Conservation (phyloP, 2,329 filamentous ascomycete genomes). For the Fusarium setosum region DNA sequence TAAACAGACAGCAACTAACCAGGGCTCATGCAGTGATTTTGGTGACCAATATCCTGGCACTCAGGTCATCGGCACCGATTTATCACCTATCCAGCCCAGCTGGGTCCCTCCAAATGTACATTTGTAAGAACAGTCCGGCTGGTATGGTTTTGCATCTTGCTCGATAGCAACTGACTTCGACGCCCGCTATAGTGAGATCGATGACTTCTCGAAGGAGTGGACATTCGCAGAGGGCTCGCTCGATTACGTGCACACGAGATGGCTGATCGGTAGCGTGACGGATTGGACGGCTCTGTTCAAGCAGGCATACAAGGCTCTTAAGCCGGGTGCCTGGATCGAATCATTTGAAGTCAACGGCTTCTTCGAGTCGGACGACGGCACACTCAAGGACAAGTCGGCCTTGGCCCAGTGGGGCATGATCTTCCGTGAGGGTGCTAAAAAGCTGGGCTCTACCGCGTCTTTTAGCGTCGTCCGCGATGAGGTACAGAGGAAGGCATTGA, state of each 20-base stretch:
- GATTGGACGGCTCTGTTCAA: slow-evolving; percentile 15
- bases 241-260: slow-evolving; percentile 21
- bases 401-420: slow-evolving; percentile 49
- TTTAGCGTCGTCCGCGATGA: slow-evolving; percentile 47
- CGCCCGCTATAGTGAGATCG: slow-evolving; percentile 64
- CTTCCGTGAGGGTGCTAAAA: slow-evolving; percentile 48
- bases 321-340: slow-evolving; percentile 57
- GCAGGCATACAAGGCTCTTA: slow-evolving; percentile 49
- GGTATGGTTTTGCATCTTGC: too few species aligned
- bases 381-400: slow-evolving; percentile 37
- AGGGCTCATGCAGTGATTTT: neutral
- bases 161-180: too few species aligned
- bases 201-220: slow-evolving; percentile 43
- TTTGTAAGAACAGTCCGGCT: slow-evolving; percentile 19
- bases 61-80: neutral
- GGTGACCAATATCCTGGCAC: neutral
- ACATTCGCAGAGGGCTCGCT: neutral
- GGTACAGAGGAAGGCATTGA: slow-evolving; percentile 45
- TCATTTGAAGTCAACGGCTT: slow-evolving; percentile 51
- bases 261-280: slow-evolving; percentile 12
- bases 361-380: slow-evolving; percentile 38
- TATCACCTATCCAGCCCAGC: neutral
- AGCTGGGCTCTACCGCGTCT: slow-evolving; percentile 41
- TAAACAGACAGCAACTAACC: neutral
- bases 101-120: slow-evolving; percentile 17